phyloP scores from a whole-genome alignment of 2,329 filamentous ascomycete species.

The Paramyrothecium roridum region DNA sequence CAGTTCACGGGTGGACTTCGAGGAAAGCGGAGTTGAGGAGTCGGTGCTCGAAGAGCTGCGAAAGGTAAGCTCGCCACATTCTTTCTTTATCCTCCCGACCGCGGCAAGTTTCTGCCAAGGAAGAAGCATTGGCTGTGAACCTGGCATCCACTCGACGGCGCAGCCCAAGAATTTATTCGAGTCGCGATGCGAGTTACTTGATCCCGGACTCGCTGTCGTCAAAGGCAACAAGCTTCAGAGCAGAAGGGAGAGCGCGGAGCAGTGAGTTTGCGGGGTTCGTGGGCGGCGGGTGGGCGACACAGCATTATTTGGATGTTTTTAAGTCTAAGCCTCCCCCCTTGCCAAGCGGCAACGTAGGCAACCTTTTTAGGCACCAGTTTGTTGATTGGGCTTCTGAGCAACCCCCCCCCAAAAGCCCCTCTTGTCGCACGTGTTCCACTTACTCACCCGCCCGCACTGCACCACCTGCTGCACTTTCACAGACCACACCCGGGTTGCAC shows the following conservation, averaged over 20 bases:
- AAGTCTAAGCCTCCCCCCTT: constrained; percentile 31
- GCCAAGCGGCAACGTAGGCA: background rate
- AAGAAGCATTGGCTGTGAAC: background rate
- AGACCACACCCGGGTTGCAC: background rate
- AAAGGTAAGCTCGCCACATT: constrained; percentile 60
- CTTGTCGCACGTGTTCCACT: constrained; percentile 2
- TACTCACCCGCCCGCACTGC: background rate
- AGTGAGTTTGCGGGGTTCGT: constrained; percentile 18
- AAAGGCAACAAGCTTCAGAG: background rate
- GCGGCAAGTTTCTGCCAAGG: background rate
- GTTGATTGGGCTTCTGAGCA: constrained; percentile 16
- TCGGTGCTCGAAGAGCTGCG: constrained; percentile 82
- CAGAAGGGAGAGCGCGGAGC: constrained; percentile 1
- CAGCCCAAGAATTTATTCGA: too few species aligned
- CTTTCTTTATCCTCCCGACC: background rate
- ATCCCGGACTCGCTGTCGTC: background rate
- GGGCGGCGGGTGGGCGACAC: constrained; percentile 36
- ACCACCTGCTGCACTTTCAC: background rate
- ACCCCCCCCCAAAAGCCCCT: constrained; percentile 4
- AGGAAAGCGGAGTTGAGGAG: constrained; percentile 91
- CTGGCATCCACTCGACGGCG: too few species aligned
- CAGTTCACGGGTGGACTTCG: constrained; percentile 90
- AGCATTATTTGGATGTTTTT: constrained; percentile 55
- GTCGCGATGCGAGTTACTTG: too few species aligned
- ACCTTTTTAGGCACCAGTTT: background rate